A percentile compares a stretch with the other conserved stretches of the same genome.
Evolutionary conservation across 768 basidiomycete genomes (phyloP).

Genomic region (Mycena filopes): DNA sequence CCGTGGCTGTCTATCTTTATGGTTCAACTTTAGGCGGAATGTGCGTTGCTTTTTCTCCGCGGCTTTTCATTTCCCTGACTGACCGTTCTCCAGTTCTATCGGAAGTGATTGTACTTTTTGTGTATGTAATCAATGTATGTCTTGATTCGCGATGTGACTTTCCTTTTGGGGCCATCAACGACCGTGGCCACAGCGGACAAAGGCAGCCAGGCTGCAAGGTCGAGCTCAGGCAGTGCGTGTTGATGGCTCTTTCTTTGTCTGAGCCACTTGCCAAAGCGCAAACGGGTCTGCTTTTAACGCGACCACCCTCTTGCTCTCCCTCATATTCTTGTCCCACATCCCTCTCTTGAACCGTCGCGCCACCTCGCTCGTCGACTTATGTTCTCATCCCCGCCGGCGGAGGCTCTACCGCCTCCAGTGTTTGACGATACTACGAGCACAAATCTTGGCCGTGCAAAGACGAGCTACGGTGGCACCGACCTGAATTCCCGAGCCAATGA

Average conservation of each 20-base stretch:
- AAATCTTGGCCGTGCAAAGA: not conserved
- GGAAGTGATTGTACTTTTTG: slow-evolving; percentile 60
- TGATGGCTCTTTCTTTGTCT: too few species aligned
- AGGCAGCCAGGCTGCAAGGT: too few species aligned
- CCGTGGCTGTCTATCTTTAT: slow-evolving; percentile 92
- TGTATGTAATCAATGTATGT: slow-evolving; percentile 5
- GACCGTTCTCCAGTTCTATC: slow-evolving; percentile 70
- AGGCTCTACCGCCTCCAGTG: slow-evolving; percentile 14
- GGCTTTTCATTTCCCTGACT: slow-evolving; percentile 20
- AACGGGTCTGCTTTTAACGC: not conserved
- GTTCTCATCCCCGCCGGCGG: slow-evolving; percentile 16
- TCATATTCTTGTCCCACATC: not conserved
- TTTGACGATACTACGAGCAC: not conserved
- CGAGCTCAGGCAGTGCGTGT: too few species aligned
- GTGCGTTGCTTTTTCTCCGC: slow-evolving; percentile 83
- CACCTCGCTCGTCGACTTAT: not conserved
- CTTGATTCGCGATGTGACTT: not conserved
- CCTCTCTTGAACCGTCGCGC: not conserved
- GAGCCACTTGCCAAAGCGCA: not conserved
- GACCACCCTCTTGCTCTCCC: not conserved
- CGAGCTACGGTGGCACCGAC: not conserved
- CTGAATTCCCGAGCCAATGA: not conserved
- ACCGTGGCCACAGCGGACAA: not conserved
- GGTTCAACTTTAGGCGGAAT: slow-evolving; percentile 96
- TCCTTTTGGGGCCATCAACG: slow-evolving; percentile 6